Conservation (phyloP, 2,329 filamentous ascomycete genomes). For the Clarireedia monteithiana region DNA sequence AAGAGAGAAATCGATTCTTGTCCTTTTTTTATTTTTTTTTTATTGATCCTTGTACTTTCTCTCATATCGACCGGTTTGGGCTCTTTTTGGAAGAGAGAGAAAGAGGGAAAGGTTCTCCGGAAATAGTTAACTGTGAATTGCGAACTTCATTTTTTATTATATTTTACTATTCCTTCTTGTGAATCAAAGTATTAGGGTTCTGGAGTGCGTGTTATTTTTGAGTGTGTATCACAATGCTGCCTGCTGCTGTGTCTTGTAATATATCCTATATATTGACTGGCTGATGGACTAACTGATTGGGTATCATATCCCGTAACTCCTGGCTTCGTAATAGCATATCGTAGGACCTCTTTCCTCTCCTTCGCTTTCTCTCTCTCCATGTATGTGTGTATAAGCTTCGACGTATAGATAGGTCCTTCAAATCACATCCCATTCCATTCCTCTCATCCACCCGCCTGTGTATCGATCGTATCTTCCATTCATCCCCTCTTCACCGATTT, state of each 20-base stretch:
- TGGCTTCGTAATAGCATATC: too few species aligned
- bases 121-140: constrained; percentile 12
- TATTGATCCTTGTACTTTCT: not conserved
- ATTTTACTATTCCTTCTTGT: constrained; percentile 4
- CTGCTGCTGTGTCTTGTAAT: too few species aligned
- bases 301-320: not conserved
- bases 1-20: not conserved
- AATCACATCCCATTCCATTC: too few species aligned
- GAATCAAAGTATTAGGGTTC: constrained; percentile 7
- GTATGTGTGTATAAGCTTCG: not conserved
- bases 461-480: too few species aligned
- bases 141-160: not conserved
- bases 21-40: not conserved
- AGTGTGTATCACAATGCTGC: too few species aligned
- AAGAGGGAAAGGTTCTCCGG: not conserved
- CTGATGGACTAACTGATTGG: not conserved
- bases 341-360: too few species aligned
- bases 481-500: not conserved
- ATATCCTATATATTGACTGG: not conserved
- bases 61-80: not conserved
- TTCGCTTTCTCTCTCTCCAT: not conserved
- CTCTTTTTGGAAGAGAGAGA: not conserved
- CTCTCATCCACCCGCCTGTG: too few species aligned
- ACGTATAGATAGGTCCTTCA: not conserved
- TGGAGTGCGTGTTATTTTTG: not conserved